These are phyloP conservation scores for Aegilops speltoides DNA, from an alignment of 176 grass and related monocot genomes.

Conservation along the genomic window DNA sequence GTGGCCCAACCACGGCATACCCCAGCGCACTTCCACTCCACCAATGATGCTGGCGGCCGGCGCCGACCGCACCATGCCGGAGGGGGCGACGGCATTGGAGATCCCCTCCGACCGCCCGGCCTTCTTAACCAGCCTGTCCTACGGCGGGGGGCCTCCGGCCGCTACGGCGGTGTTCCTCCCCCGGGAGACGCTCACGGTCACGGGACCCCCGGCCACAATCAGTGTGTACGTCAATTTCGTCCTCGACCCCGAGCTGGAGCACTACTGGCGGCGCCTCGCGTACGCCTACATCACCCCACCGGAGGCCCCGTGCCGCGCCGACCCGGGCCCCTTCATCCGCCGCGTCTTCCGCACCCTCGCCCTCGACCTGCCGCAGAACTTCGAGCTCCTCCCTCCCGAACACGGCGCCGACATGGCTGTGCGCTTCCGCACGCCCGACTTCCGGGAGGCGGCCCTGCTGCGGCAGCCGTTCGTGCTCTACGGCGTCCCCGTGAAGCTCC, in stretches of 20 bases:
- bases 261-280: neutral
- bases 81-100: neutral
- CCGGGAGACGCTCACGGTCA: neutral
- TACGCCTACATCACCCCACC: neutral
- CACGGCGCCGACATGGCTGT: neutral
- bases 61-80: neutral
- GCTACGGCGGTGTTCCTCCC: neutral
- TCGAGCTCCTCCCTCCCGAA: no score
- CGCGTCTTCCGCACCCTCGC: no score
- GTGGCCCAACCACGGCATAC: no score
- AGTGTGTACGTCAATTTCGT: neutral
- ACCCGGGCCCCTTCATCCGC: no score
- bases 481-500: neutral
- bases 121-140: neutral
- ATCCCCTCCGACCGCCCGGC: neutral
- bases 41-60: no score
- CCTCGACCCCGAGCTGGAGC: neutral
- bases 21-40: no score
- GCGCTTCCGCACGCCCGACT: neutral
- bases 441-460: neutral
- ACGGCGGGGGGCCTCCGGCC: neutral
- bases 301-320: no score
- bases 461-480: neutral
- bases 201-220: neutral
- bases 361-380: no score